Percentiles rank a stretch among this genome's conserved stretches.
Evolutionary conservation across 306 rosid genomes (phyloP).

Genomic region (Acmispon strigosus): DNA sequence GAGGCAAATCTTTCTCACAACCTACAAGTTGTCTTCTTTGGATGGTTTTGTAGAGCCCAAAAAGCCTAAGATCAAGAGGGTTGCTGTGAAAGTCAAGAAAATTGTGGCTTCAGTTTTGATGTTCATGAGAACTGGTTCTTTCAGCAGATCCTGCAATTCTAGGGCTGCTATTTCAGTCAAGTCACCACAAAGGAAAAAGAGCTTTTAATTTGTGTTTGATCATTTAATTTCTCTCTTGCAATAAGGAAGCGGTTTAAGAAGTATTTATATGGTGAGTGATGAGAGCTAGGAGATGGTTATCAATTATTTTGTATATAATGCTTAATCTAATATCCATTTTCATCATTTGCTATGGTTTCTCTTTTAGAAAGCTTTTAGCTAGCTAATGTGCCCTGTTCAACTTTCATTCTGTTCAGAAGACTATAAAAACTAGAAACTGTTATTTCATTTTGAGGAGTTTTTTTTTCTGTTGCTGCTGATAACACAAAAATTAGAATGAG

Average conservation of each 20-base stretch:
- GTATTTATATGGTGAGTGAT: not conserved
- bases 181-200: not conserved
- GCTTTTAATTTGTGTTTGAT: not conserved
- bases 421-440: too few species aligned
- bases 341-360: not conserved
- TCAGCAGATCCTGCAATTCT: conserved; percentile 33
- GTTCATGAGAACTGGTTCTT: conserved; percentile 29
- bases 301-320: not conserved
- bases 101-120: conserved; percentile 29
- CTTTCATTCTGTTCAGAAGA: not conserved
- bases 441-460: too few species aligned
- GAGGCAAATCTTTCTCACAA: conserved; percentile 47
- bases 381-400: not conserved
- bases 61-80: conserved; percentile 32
- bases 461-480: too few species aligned
- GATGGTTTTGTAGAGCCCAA: conserved; percentile 6
- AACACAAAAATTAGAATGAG: too few species aligned
- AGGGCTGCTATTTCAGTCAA: conserved; percentile 17
- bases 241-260: not conserved
- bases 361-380: not conserved
- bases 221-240: not conserved
- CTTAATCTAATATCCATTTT: not conserved
- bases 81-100: conserved; percentile 44
- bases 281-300: not conserved
- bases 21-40: conserved; percentile 40